These are phyloP conservation scores for Lactifluus subvellereus DNA, from an alignment of 768 basidiomycete genomes.

Conservation along the genomic window DNA sequence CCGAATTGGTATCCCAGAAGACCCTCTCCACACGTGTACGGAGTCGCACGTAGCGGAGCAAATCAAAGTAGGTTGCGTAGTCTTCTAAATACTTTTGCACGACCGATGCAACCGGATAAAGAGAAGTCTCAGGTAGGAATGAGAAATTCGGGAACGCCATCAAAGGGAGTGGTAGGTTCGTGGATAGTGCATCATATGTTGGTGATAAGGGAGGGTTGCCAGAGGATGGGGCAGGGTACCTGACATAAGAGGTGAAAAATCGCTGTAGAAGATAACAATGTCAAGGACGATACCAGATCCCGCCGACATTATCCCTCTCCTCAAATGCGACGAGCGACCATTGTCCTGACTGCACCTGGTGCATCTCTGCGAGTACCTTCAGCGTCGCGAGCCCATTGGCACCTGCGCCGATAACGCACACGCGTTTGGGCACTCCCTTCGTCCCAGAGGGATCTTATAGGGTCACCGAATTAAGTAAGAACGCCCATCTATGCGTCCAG, in stretches of 20 bases:
- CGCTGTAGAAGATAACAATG: too few relatives aligned
- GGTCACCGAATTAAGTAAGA: not conserved
- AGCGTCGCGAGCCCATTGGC: conserved; percentile 68
- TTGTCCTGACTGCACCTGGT: conserved; percentile 47
- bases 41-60: conserved; percentile 58
- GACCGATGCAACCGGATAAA: conserved; percentile 56
- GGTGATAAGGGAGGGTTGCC: conserved; percentile 57
- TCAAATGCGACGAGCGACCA: conserved; percentile 69
- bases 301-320: conserved; percentile 59
- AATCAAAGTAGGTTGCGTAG: conserved; percentile 57
- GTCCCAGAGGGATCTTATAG: not conserved
- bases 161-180: conserved; percentile 72
- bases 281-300: conserved; percentile 56
- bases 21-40: conserved; percentile 49
- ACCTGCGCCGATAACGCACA: conserved; percentile 73
- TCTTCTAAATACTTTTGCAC: conserved; percentile 66
- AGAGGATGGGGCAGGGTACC: conserved; percentile 51
- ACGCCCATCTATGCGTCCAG: not conserved
- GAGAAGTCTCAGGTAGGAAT: conserved; percentile 66
- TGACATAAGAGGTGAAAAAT: conserved; percentile 15
- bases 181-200: conserved; percentile 74
- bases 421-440: conserved; percentile 31
- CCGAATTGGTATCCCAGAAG: conserved; percentile 32
- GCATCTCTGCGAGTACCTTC: conserved; percentile 55
- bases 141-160: conserved; percentile 63